Evolutionary conservation across 805 yeast genomes (phyloP), one percentile per base, ranked within the genome.

Genomic region (Debaryomyces maramus): DNA sequence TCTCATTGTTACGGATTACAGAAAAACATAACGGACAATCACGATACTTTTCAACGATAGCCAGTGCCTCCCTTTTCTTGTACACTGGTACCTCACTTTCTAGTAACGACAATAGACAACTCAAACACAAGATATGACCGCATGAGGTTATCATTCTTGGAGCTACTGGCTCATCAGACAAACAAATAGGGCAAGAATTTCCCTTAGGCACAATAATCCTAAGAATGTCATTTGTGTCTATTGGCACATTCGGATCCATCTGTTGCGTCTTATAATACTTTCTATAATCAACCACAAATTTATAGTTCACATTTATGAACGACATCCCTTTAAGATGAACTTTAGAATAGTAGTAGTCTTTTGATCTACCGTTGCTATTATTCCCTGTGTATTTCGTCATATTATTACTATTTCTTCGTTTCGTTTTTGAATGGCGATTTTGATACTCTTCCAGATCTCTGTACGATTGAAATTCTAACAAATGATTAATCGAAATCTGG

Each of bases 121-220:
- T 79, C 40, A 79, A 72, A 56, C 99, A 93, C 54, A 93, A 79
- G 11, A 89, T 75, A 57, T 93, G 99, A 4, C 99, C 99, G 66
- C 99, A 93, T 9, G 81, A 75, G 4, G 72, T 66, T 20, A 88
- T 81, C 98, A 93, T 95, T 40, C 98, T 70, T 2, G 99, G 97
- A 0, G 97, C 97, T 13, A 85, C 77, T 10, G 93, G 86, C 10
- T 81, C 82, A 36, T 88, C 95, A 22, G 83, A 75, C 10, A 93
- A 67, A 59, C 99, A 93, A 19, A 93, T 91, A 0, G 99, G 98
- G 57, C 99, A 93, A 27, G 82, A 81, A 49, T 83, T 83, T 1
- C 84, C 83, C 44, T 75, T 78, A 10, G 91, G 84, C 0, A 80
- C 83, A n/a, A 88, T 58, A 5, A 91, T 88, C 35, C 96, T 70